Percentiles rank a stretch among this genome's conserved stretches.
Evolutionary conservation across 2,329 filamentous ascomycete genomes (phyloP).

Genomic region (Paecilomyces fulvus): DNA sequence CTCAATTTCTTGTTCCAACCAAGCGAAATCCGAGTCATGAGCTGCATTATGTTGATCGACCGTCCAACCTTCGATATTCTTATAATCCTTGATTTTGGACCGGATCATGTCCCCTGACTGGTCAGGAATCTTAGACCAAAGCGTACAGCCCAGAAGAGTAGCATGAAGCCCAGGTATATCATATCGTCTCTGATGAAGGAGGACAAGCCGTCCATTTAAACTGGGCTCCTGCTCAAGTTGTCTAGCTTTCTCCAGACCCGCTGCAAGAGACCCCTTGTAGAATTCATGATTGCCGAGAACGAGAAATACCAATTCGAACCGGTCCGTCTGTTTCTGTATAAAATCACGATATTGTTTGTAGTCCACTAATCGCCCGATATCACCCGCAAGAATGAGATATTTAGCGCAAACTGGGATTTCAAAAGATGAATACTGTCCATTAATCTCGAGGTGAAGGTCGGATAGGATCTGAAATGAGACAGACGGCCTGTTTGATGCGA

Average conservation of each 20-base stretch:
- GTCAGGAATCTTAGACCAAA: constrained; percentile 44
- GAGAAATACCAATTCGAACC: constrained; percentile 19
- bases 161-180: constrained; percentile 19
- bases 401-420: constrained; percentile 11
- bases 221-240: constrained; percentile 11
- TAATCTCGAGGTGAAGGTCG: constrained; percentile 19
- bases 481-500: not conserved
- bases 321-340: constrained; percentile 13
- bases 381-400: constrained; percentile 20
- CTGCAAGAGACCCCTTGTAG: constrained; percentile 11
- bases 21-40: constrained; percentile 40
- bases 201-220: constrained; percentile 7
- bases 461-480: constrained; percentile 16
- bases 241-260: constrained; percentile 5
- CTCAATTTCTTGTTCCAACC: constrained; percentile 38
- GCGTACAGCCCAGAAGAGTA: constrained; percentile 47
- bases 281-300: constrained; percentile 31
- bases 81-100: constrained; percentile 44
- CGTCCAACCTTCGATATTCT: constrained; percentile 43
- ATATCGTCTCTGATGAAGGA: constrained; percentile 11
- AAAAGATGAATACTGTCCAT: constrained; percentile 14
- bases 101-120: constrained; percentile 30
- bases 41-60: constrained; percentile 40
- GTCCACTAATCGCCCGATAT: constrained; percentile 22
- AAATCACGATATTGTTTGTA: constrained; percentile 15